A percentile compares a stretch with the other conserved stretches of the same genome.
phyloP scores from a whole-genome alignment of 176 grass and related monocot species.

The Aegilops bicornis region DNA sequence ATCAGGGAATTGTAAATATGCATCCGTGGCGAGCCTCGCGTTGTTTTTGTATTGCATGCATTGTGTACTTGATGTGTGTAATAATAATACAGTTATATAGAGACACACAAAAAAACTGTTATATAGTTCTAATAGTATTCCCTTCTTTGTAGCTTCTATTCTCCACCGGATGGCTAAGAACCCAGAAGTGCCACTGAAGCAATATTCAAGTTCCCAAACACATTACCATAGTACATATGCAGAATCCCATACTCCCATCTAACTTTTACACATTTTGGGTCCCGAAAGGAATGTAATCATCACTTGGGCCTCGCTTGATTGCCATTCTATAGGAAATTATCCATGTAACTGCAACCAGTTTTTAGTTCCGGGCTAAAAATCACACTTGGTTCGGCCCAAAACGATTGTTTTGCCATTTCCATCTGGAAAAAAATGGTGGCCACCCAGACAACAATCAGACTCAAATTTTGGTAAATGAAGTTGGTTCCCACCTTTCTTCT shows the following conservation, averaged over 20 bases:
- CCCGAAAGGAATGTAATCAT: not conserved
- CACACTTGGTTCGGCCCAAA: not conserved
- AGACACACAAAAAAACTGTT: too few relatives aligned
- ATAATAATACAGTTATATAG: too few relatives aligned
- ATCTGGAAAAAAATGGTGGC: too few relatives aligned
- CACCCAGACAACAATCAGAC: too few relatives aligned
- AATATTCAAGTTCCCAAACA: not conserved
- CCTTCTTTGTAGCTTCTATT: not conserved
- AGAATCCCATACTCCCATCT: not conserved
- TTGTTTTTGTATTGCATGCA: not conserved
- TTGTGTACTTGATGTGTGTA: not conserved
- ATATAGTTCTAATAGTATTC: too few relatives aligned
- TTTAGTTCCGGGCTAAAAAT: not conserved
- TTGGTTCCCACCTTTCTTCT: too few relatives aligned
- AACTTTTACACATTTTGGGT: not conserved
- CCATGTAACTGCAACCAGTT: not conserved
- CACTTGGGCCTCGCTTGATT: not conserved
- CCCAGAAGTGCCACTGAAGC: not conserved
- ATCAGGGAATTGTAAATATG: not conserved
- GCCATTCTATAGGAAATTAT: not conserved
- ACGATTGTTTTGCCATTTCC: too few relatives aligned
- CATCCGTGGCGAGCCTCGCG: not conserved
- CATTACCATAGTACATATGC: not conserved
- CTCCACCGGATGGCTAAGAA: not conserved
- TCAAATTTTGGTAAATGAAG: too few relatives aligned